Evolutionary conservation across 2,329 filamentous ascomycete species (phyloP).

Genomic region (Ophiostoma montium): DNA sequence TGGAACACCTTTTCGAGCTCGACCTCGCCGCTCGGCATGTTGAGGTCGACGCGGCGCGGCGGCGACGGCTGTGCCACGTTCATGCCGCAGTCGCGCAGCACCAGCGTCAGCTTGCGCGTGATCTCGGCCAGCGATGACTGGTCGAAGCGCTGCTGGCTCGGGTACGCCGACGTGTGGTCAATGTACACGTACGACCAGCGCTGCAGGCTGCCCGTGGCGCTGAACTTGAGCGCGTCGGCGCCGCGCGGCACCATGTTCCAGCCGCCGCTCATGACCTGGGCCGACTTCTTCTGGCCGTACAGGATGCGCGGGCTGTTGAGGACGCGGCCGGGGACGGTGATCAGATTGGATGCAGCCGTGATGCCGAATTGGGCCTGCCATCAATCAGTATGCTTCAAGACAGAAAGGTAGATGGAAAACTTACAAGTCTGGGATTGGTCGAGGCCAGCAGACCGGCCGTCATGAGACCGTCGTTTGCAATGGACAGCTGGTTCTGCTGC

Average conservation of each 20-base stretch:
- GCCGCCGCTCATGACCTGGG: slow-evolving; percentile 24
- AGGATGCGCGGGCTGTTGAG: slow-evolving; percentile 28
- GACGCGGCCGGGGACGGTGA: slow-evolving; percentile 50
- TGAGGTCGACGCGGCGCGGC: not conserved
- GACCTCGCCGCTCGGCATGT: slow-evolving; percentile 2
- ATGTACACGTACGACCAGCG: slow-evolving; percentile 26
- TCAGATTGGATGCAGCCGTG: slow-evolving; percentile 27
- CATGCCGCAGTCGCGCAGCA: slow-evolving; percentile 11
- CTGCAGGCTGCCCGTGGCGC: slow-evolving; percentile 23
- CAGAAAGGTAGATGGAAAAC: not conserved
- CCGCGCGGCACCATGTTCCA: slow-evolving; percentile 41
- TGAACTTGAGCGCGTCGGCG: slow-evolving; percentile 28
- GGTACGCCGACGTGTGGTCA: slow-evolving; percentile 8
- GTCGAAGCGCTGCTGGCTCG: not conserved
- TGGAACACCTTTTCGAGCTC: slow-evolving; percentile 1
- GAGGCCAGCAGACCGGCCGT: slow-evolving; percentile 30
- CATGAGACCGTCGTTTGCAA: slow-evolving; percentile 32
- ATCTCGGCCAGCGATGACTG: not conserved
- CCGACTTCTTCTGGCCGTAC: slow-evolving; percentile 28
- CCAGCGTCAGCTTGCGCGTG: not conserved
- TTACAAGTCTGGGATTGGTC: slow-evolving; percentile 20
- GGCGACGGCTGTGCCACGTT: not conserved
- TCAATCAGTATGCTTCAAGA: too few relatives aligned
- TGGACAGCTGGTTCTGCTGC: slow-evolving; percentile 39
- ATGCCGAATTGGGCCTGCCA: slow-evolving; percentile 35